These are phyloP conservation scores for Rehmannia glutinosa DNA, from an alignment of 257 asterid genomes.

Conservation along the genomic window DNA sequence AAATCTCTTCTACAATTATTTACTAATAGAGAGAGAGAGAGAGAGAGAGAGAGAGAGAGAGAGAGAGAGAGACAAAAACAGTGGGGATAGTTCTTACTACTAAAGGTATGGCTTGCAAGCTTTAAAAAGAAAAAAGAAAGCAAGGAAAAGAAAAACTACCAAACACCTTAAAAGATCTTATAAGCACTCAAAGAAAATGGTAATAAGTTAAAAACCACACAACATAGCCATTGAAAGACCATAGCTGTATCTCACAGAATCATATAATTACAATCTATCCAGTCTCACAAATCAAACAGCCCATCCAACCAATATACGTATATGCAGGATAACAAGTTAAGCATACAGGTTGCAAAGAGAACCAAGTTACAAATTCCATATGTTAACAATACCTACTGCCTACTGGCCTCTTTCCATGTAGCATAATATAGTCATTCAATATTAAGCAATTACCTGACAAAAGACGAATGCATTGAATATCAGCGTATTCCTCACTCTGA, in stretches of 20 bases:
- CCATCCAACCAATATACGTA: not conserved
- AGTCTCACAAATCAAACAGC: not conserved
- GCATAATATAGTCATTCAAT: not conserved
- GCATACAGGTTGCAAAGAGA: too few species aligned
- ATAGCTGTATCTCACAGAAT: not conserved
- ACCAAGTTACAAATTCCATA: too few species aligned
- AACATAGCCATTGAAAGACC: not conserved
- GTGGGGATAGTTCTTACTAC: too few species aligned
- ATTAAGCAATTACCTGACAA: conserved; percentile 59
- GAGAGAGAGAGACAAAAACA: too few species aligned
- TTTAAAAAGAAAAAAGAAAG: too few species aligned
- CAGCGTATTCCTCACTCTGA: conserved; percentile 71
- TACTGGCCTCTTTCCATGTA: not conserved
- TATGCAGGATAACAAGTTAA: not conserved
- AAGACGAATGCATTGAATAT: conserved; percentile 88
- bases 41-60: too few species aligned
- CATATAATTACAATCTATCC: not conserved
- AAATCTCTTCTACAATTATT: not conserved
- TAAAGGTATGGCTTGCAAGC: too few species aligned
- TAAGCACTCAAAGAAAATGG: too few species aligned
- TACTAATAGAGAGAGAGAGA: too few species aligned
- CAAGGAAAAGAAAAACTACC: not conserved
- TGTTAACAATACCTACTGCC: too few species aligned
- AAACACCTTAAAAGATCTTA: too few species aligned
- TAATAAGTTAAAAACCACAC: not conserved